Conservation (phyloP, 352 stramenopile species). For the Globisporangium cylindrosporum region DNA sequence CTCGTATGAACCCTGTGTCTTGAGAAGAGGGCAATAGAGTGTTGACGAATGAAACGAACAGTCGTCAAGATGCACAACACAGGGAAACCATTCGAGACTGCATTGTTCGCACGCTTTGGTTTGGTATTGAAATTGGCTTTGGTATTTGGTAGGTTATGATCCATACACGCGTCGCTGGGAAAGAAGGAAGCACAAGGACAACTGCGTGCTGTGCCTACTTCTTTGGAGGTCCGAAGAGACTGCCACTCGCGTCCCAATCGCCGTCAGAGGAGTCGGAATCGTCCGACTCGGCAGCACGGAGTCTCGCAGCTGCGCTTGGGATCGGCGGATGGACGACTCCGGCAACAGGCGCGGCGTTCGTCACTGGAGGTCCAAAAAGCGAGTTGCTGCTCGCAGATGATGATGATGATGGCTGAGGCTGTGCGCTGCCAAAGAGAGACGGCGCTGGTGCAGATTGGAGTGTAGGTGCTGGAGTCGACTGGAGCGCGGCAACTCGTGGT, state of each 20-base stretch:
- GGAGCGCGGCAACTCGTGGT: constrained; percentile 10
- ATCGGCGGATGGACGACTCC: constrained; percentile 41
- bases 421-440: constrained; percentile 25
- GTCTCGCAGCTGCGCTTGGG: constrained; percentile 39
- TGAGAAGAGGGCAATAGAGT: no score
- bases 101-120: no score
- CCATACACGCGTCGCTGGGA: background rate
- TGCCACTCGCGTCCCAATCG: constrained; percentile 62
- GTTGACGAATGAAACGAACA: no score
- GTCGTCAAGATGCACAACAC: no score
- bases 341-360: constrained; percentile 13
- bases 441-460: constrained; percentile 1
- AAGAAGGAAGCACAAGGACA: background rate
- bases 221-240: constrained; percentile 54
- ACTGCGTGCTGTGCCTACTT: background rate
- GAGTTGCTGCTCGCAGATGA: constrained; percentile 7
- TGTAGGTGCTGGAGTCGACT: constrained; percentile 6
- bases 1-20: no score
- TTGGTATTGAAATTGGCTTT: background rate
- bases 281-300: constrained; percentile 41
- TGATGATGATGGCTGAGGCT: background rate
- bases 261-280: constrained; percentile 43
- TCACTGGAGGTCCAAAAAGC: constrained; percentile 24
- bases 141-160: background rate
- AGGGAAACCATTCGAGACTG: no score